Conservation (phyloP, 106 monocot genomes). For the Dendrobium catenatum region DNA sequence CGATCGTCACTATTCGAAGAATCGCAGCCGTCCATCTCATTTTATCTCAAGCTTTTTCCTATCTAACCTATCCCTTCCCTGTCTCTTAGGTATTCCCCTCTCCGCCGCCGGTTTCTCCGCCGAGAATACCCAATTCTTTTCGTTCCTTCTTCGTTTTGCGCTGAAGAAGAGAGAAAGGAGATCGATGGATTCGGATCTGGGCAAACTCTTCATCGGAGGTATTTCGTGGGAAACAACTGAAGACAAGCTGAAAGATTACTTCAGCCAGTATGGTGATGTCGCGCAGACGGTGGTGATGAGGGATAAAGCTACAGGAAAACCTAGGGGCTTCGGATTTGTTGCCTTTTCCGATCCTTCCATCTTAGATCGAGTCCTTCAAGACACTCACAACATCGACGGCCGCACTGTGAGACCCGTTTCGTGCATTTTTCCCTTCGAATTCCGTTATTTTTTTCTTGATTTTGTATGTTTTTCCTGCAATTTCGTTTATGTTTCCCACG, state of each 20-base stretch:
- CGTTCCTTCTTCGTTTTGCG: neutral
- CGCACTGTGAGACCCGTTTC: conserved; percentile 20
- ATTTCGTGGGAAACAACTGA: conserved; percentile 42
- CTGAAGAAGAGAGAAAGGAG: neutral
- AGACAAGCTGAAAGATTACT: conserved; percentile 26
- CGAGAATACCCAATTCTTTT: neutral
- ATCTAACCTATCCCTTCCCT: neutral
- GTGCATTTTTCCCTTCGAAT: neutral
- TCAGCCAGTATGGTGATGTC: conserved; percentile 27
- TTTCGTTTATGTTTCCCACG: neutral
- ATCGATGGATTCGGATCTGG: conserved; percentile 25
- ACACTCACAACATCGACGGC: conserved; percentile 50
- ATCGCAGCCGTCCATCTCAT: conserved; percentile 3
- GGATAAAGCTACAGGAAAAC: conserved; percentile 25
- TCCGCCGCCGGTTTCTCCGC: neutral
- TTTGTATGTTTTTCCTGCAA: no score
- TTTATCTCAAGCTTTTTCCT: neutral
- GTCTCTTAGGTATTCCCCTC: neutral
- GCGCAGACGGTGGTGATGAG: conserved; percentile 26
- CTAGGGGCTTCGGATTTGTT: conserved; percentile 27
- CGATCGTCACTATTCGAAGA: neutral
- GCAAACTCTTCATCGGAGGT: conserved; percentile 35
- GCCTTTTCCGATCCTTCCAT: conserved; percentile 26
- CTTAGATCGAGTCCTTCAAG: conserved; percentile 22
- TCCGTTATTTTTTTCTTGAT: neutral